Base-by-base conservation (phyloP, 176 grass and related monocot genomes). In the Rhynchospora tenuis region DNA sequence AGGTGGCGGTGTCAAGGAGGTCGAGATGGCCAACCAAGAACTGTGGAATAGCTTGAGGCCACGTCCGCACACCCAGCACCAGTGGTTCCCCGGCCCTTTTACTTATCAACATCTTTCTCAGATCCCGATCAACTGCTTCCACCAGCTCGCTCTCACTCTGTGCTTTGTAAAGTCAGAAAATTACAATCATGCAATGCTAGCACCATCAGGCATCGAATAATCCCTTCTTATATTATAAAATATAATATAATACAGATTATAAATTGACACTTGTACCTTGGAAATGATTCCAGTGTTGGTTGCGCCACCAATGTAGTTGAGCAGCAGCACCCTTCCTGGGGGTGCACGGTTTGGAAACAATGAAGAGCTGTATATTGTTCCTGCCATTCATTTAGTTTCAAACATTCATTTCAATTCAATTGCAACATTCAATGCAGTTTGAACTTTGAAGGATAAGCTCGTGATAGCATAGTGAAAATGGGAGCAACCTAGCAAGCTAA, bases 231-330 rank as follows among this genome's bases (percentile, higher is more conserved):
- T 16, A 1, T 52, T 5, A 7, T 67, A 14, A 16, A 13, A 75
- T 75, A 28, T 28, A n/a, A 44, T n/a, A 60, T 78, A 58, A 19
- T 56, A 28, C 20, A 55, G 27, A 58, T 17, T 7, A 78, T 78
- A 78, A 57, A 57, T 31, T 28, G 56, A 22, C 22, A 83, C 51
- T 38, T 17, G 3, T 85, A 99, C 96, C 96, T 99, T 99, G 45
- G 89, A 91, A 74, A 95, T 45, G 12, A 95, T 95, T 67, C 91
- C 93, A 83, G 96, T 89, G 73, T 95, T 99, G 33, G 86, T 95
- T 66, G 93, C 85, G 62, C 96, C 96, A 85, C 96, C 93, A 43
- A 99, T 99, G 71, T 95, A 99, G 56, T 99, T 99, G 73, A 99
- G 91, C 42, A 99, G 91, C 83, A 99, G 66, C 9, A 92, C 91